Evolutionary conservation across 1,284 basidiomycete species (phyloP).

Genomic region (Pseudozyma sp.): DNA sequence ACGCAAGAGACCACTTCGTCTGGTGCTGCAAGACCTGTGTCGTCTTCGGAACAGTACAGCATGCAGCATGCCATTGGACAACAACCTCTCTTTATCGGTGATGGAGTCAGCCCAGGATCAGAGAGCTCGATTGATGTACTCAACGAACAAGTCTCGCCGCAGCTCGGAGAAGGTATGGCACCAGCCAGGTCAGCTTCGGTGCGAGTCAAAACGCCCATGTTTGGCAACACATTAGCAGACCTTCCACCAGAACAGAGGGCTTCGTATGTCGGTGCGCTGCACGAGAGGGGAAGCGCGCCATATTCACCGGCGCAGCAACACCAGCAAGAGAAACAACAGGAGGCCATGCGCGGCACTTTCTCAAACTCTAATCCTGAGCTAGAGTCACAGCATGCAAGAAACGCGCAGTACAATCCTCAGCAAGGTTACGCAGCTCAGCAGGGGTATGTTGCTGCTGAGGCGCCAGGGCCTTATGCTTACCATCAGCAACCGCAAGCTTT

Average conservation of each 20-base stretch:
- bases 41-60: conserved; percentile 1
- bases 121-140: conserved; percentile 19
- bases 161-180: not conserved
- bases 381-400: not conserved
- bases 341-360: conserved; percentile 2
- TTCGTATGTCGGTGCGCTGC: conserved; percentile 17
- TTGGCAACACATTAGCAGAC: conserved; percentile 25
- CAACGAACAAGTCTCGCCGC: conserved; percentile 5
- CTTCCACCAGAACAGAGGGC: conserved; percentile 26
- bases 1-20: conserved; percentile 18
- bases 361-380: conserved; percentile 13
- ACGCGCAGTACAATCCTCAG: conserved; percentile 2
- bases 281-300: conserved; percentile 6
- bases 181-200: conserved; percentile 26
- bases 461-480: conserved; percentile 1
- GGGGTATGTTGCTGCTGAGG: not conserved
- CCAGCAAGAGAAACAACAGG: not conserved
- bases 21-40: conserved; percentile 8
- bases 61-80: not conserved
- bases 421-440: conserved; percentile 3
- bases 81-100: conserved; percentile 14
- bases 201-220: conserved; percentile 33
- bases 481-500: not conserved
- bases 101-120: conserved; percentile 13
- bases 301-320: conserved; percentile 1